Evolutionary conservation across 805 yeast species (phyloP), one percentile per base, ranked within the genome.

Genomic region (Myxozyma nipponensis): DNA sequence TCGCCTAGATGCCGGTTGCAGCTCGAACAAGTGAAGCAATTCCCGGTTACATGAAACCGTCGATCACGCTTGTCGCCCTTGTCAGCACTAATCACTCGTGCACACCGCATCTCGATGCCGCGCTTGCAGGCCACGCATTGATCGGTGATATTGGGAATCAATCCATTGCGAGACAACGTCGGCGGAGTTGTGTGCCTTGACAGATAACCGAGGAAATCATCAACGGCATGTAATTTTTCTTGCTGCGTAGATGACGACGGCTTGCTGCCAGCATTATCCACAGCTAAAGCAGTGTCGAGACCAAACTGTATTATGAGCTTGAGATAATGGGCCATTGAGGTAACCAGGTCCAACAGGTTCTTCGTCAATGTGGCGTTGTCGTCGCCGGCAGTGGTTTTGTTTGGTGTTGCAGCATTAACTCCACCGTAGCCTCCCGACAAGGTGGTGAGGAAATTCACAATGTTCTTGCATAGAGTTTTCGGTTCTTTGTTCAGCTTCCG

Each of bases 251-350:
- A n/a, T n/a, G n/a, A n/a, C 32, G 32, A 28, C 13, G 7, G 32
- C 13, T 7, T 7, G 7, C 13, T 13, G 32, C 7, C 7, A 9
- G 32, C 32, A 58, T 43, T 46, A 65, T 86, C 85, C 48, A 77
- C 72, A 49, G 77, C 82, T n/a, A 93, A 71, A 0, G 96, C 86
- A 58, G 82, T 81, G 51, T 81, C 77, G 38, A 93, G 75, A 0
- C 96, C 93, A 62, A 81, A 80, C 56, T 97, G 74, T 3, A 91
- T 84, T 21, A 93, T 71, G 4, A 91, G 73, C 66, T 93, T 93
- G 61, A 93, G 73, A 67, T 89, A 91, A 65, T 93, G 98, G 0
- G 98, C 97, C 60, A 91, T 72, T 0, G 95, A 89, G 1, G 96
- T 87, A 3, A 90, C 90, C 9, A 90, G 80, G 0, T 91, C 79